Evolutionary conservation across 1,284 basidiomycete species (phyloP).

Genomic region (Naganishia cerealis): DNA sequence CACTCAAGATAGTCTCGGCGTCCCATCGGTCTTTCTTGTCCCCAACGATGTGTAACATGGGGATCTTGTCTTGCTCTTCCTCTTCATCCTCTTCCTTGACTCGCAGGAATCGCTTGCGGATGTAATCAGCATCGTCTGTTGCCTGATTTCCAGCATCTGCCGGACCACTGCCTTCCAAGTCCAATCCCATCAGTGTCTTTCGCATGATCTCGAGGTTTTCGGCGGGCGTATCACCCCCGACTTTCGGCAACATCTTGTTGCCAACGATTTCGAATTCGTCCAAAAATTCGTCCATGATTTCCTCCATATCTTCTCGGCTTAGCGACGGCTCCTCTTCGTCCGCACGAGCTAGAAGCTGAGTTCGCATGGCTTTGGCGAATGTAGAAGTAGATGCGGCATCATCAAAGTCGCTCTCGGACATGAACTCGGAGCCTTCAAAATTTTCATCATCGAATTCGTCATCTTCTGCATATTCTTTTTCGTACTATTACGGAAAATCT

Average conservation of each 20-base stretch:
- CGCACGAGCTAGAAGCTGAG: conserved; percentile 21
- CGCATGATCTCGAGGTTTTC: conserved; percentile 79
- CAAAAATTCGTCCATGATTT: conserved; percentile 91
- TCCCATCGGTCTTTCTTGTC: conserved; percentile 84
- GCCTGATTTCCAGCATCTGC: conserved; percentile 14
- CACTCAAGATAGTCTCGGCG: conserved; percentile 88
- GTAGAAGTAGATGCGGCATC: conserved; percentile 46
- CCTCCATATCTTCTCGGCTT: conserved; percentile 81
- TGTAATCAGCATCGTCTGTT: conserved; percentile 60
- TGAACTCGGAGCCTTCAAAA: conserved; percentile 49
- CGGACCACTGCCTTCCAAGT: conserved; percentile 41
- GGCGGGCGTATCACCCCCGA: conserved; percentile 66
- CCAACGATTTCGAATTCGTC: conserved; percentile 89
- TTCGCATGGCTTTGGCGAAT: conserved; percentile 53
- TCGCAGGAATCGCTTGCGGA: conserved; percentile 62
- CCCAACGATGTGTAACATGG: conserved; percentile 59
- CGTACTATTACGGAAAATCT: conserved; percentile 59
- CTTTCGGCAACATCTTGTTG: conserved; percentile 70
- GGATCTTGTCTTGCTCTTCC: conserved; percentile 47
- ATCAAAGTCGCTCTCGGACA: conserved; percentile 35
- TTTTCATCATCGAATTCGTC: conserved; percentile 56
- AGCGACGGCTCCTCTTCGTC: conserved; percentile 57
- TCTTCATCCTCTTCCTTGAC: conserved; percentile 45
- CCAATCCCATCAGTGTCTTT: conserved; percentile 70
- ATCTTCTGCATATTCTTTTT: conserved; percentile 69